Base-by-base conservation (phyloP, 2,329 filamentous ascomycete genomes). In the Alternaria arborescens region DNA sequence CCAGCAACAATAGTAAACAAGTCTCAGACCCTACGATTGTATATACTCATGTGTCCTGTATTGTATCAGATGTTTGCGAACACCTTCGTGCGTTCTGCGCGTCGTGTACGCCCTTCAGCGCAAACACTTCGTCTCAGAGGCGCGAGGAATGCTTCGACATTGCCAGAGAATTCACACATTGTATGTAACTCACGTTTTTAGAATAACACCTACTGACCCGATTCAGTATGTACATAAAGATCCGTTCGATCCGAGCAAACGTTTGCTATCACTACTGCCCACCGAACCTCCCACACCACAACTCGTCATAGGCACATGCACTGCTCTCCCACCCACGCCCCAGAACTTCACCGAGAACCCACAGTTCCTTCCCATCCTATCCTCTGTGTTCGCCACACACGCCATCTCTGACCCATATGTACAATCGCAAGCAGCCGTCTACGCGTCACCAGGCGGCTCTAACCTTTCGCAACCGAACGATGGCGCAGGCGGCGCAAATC, bases 341-440 rank as follows among this genome's bases (percentile, higher is more conserved):
- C 79, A 84, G 52, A 84, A 83, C 28, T 82, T 89, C 64, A 81
- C 75, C 30, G 83, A 87, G 66, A 89, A 89, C 71, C 82, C 80
- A 1, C 75, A 79, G 4, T 89, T 89, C 73, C 77, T 88, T 20
- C 71, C 78, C 11, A 84, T 87, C 52, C 77, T 89, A 1, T 85
- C 88, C 66, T 82, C 83, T 3, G 84, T 88, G 7, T 78, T 88
- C 56, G 76, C 81, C 28, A 76, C 84, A 36, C 76, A 88, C 71
- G 87, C 86, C 1, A 78, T 81, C 20, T 72, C 83, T 52, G 87
- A 89, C 61, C 86, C 86, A 0, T 81, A 83, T 20, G 83, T 88
- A 11, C 80, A 85, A 62, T 83, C 84, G 3, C 86, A 88, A 75
- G 87, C 87, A 4, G 81, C 85, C 40, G 85, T 86, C 54, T 88